These are phyloP conservation scores for Picea sitchensis DNA, from an alignment of 75 land plant species.

Conservation along the genomic window DNA sequence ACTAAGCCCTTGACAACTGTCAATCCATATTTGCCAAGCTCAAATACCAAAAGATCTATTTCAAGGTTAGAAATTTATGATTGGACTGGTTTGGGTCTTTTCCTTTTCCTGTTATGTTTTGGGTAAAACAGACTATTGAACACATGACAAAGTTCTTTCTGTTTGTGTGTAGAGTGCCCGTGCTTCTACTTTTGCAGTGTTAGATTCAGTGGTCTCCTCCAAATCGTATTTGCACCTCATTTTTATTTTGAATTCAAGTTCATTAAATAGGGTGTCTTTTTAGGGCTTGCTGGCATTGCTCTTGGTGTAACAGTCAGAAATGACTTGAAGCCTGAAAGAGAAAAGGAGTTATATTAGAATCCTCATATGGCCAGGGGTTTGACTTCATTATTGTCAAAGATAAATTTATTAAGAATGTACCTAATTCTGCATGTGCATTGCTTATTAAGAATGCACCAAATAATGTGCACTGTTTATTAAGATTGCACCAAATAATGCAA, in stretches of 20 bases:
- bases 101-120: not conserved
- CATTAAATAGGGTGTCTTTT: not conserved
- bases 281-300: not conserved
- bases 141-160: not conserved
- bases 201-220: not conserved
- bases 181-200: not conserved
- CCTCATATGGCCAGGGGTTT: not conserved
- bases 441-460: too few relatives aligned
- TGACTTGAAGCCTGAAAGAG: not conserved
- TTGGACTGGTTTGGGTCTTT: conserved; percentile 8
- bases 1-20: conserved; percentile 27
- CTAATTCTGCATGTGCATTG: too few relatives aligned
- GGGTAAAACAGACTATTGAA: too few relatives aligned
- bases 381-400: not conserved
- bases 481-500: too few relatives aligned
- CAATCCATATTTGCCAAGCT: conserved; percentile 8
- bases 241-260: not conserved
- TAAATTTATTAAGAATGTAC: not conserved
- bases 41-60: conserved; percentile 33
- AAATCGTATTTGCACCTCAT: not conserved
- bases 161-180: not conserved
- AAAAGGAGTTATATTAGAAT: not conserved
- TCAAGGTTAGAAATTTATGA: conserved; percentile 16
- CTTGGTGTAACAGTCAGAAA: not conserved
- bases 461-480: too few relatives aligned